Evolutionary conservation across 345 rosid species (phyloP), one percentile per base, ranked within the genome.

Genomic region (Triadica sebifera): DNA sequence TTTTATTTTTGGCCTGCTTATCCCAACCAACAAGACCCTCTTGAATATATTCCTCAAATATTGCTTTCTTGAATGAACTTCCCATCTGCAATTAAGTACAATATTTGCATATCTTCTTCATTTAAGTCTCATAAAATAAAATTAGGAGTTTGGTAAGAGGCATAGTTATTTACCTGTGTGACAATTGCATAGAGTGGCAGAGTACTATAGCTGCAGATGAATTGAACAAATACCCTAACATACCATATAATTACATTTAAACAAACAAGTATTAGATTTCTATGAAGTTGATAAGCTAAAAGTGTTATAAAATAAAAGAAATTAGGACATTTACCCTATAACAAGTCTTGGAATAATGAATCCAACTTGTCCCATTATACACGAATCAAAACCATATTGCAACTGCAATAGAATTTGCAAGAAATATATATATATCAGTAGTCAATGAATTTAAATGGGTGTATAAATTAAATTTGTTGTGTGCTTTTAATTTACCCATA

Each of bases 121-220:
- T 10, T n/a, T 16, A 52, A 29, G 34, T 29, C 34, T 29, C 2
- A 29, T 1, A 29, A 29, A 29, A 29, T 29, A 29, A 29, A 29
- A 29, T 29, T 29, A 29, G 34, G 34, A 29, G 34, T 29, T 29
- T 29, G 34, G 34, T 29, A 29, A 29, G 34, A 29, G 34, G 2
- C 34, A 29, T 29, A 29, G 34, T 29, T 29, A 62, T 58, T 57
- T 69, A 94, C 98, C 88, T 90, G 97, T 16, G 94, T 88, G 64
- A 94, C 97, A 12, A 92, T 86, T n/a, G 93, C 97, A 19, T 94
- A 94, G 7, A 94, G 90, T 0, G 98, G 97, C 16, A 94, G 82
- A 43, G 97, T 94, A 61, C 95, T 92, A 79, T 88, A 92, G 77
- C 97, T 88, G 76, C 97, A 90, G 8, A 90, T 81, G 75, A 90